A percentile compares a stretch with the other conserved stretches of the same genome.
phyloP scores from a whole-genome alignment of 768 basidiomycete genomes.

The Paxillus ammoniavirescens region DNA sequence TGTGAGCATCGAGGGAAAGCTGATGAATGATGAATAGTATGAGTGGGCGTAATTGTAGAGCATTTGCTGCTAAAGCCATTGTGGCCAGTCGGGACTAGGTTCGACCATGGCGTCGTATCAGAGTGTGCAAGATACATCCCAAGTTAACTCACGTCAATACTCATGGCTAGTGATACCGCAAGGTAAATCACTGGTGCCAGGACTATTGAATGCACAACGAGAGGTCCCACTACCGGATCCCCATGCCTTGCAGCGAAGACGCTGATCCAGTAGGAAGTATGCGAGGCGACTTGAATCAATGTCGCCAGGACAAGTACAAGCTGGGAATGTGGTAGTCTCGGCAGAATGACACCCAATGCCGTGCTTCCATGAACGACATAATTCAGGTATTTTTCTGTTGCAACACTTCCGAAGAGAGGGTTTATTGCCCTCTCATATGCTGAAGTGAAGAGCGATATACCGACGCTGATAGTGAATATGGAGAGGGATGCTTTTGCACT shows the following conservation, averaged over 20 bases:
- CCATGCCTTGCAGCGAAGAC: conserved; percentile 54
- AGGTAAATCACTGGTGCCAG: conserved; percentile 57
- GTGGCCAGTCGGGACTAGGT: conserved; percentile 22
- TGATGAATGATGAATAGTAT: conserved; percentile 9
- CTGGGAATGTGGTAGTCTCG: conserved; percentile 25
- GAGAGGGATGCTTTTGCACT: conserved; percentile 19
- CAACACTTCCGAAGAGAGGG: conserved; percentile 66
- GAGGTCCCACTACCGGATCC: conserved; percentile 56
- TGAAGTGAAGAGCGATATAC: conserved; percentile 57
- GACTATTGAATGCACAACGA: conserved; percentile 53
- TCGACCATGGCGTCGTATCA: neutral
- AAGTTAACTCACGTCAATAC: conserved; percentile 36
- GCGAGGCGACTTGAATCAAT: conserved; percentile 49
- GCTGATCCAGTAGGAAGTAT: conserved; percentile 66
- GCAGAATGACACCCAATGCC: conserved; percentile 31
- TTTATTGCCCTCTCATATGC: conserved; percentile 62
- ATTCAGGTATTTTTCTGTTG: conserved; percentile 50
- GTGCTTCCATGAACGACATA: conserved; percentile 39
- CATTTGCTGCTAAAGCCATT: conserved; percentile 24
- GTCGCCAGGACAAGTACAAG: conserved; percentile 35
- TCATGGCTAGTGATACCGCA: conserved; percentile 45
- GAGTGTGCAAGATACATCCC: neutral
- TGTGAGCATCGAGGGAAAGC: conserved; percentile 20
- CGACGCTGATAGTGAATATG: conserved; percentile 26
- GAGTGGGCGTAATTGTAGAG: conserved; percentile 25